Evolutionary conservation across 2,329 filamentous ascomycete genomes (phyloP), one percentile per base, ranked within the genome.

Genomic region (Neoarthrinium moseri): DNA sequence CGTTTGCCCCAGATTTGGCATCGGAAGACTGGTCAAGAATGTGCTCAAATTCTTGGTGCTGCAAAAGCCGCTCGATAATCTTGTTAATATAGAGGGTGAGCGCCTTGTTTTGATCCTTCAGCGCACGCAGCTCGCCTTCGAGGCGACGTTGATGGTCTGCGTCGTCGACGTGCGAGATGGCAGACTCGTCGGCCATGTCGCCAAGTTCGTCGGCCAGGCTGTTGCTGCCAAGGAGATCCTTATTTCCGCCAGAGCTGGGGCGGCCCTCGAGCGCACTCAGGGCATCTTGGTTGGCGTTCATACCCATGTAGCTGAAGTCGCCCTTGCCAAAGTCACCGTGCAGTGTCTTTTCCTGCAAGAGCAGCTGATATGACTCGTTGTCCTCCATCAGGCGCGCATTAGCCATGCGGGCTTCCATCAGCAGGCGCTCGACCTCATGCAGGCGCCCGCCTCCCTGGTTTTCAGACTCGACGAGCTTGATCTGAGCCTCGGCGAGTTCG

Each of bases 51-150:
- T 95, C 91, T 60, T 95, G 88, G 68, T 96, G 89, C 63, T 95
- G 88, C 51, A 99, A 79, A 35, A 99, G 81, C 46, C 94, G 87
- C 66, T 94, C 94, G 64, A 99, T 96, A 66, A 99, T 97, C 72
- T 94, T 95, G 80, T 97, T 96, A 74, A 99, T 96, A 73, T 99
- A 99, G 54, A 97, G 76, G 20, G 91, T 95, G 57, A 99, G 76
- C 23, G 94, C 94, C 74, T 97, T 97, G 75, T 99, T 97, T 73
- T 96, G 86, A 64, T 96, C 92, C 70, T 89, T 92, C 57, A 89
- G 74, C 7, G 81, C 77, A 67, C 87, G 90, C 55, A 94, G 68
- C 58, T 97, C 92, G 10, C 76, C 69, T 63, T 96, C 91, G 11
- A 94, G 74, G 43, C 82, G 83, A 57, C 85, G 85, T 54, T 81